phyloP scores from a whole-genome alignment of 2,329 filamentous ascomycete genomes.

The Penicillium corylophilum region DNA sequence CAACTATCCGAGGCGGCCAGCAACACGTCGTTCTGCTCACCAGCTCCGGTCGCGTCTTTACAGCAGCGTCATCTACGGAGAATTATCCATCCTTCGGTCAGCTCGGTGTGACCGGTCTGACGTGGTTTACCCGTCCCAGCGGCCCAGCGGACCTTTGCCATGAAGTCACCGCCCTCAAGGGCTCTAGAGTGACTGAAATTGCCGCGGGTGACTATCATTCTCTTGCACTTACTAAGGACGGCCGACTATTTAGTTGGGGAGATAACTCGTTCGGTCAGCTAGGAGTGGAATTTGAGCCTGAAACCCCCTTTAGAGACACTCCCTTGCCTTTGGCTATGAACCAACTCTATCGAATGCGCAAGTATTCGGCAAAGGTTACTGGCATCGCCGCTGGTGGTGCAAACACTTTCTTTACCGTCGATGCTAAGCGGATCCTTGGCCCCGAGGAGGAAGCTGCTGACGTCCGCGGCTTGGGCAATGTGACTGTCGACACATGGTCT shows the following conservation, averaged over 20 bases:
- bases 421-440: constrained; percentile 63
- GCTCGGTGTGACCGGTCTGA: constrained; percentile 79
- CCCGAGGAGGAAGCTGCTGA: constrained; percentile 44
- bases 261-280: constrained; percentile 91
- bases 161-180: constrained; percentile 70
- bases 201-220: constrained; percentile 88
- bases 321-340: constrained; percentile 70
- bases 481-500: constrained; percentile 78
- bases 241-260: constrained; percentile 81
- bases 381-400: constrained; percentile 79
- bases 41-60: constrained; percentile 79
- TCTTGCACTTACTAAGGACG: constrained; percentile 70
- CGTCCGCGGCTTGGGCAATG: constrained; percentile 50
- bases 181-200: constrained; percentile 69
- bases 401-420: constrained; percentile 84
- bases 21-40: constrained; percentile 88
- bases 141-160: constrained; percentile 81
- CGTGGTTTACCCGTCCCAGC: constrained; percentile 72
- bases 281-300: constrained; percentile 69
- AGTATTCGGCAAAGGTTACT: constrained; percentile 66
- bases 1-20: constrained; percentile 71
- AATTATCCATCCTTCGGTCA: constrained; percentile 81
- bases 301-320: constrained; percentile 63
- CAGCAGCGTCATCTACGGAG: constrained; percentile 76
- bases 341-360: constrained; percentile 69